Percentiles rank a stretch among this genome's conserved stretches.
Evolutionary conservation across 768 basidiomycete species (phyloP).

Genomic region (Lyophyllum decastes): DNA sequence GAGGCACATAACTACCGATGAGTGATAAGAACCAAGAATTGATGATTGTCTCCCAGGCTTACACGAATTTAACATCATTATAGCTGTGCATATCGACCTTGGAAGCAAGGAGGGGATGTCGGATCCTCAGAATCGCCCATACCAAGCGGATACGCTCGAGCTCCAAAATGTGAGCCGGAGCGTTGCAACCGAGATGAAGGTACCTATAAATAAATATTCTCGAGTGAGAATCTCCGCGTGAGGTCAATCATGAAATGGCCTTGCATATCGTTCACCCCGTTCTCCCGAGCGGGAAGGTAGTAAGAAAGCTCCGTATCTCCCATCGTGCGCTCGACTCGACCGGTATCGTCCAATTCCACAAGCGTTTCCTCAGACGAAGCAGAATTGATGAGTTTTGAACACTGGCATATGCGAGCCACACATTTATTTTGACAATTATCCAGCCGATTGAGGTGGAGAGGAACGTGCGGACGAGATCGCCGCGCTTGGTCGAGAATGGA

Average conservation of each 20-base stretch:
- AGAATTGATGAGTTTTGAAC: slow-evolving; percentile 4
- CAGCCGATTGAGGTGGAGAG: background rate
- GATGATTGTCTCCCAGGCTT: slow-evolving; percentile 23
- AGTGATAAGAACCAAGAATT: background rate
- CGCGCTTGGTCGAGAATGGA: background rate
- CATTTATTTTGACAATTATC: slow-evolving; percentile 6
- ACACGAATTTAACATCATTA: slow-evolving; percentile 70
- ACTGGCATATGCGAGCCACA: slow-evolving; percentile 4
- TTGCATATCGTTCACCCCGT: slow-evolving; percentile 89
- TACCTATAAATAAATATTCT: slow-evolving; percentile 52
- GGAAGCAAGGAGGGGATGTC: slow-evolving; percentile 75
- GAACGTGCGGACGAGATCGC: background rate
- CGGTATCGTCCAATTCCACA: slow-evolving; percentile 8
- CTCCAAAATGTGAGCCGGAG: slow-evolving; percentile 42
- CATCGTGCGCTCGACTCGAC: slow-evolving; percentile 50
- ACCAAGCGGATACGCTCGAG: slow-evolving; percentile 52
- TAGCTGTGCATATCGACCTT: slow-evolving; percentile 60
- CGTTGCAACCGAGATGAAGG: slow-evolving; percentile 68
- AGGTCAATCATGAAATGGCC: background rate
- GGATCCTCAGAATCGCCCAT: slow-evolving; percentile 72
- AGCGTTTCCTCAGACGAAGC: slow-evolving; percentile 20
- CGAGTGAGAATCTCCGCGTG: background rate
- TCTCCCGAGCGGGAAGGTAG: slow-evolving; percentile 75
- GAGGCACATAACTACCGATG: slow-evolving; percentile 45
- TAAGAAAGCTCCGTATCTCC: slow-evolving; percentile 82